Evolutionary conservation across 2,329 filamentous ascomycete genomes (phyloP).

Genomic region (Penicillium sp.): DNA sequence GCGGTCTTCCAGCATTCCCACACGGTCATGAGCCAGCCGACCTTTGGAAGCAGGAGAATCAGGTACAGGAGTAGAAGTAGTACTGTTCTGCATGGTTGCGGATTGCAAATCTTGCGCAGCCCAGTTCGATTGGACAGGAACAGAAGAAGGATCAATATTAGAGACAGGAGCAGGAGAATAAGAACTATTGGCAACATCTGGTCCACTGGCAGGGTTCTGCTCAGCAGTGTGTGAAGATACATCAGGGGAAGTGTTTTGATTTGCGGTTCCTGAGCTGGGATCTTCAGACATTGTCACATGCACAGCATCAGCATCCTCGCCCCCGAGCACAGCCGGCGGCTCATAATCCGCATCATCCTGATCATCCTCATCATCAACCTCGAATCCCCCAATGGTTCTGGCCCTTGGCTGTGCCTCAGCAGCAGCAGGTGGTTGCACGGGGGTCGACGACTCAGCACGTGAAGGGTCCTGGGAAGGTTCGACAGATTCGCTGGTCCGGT

Average conservation of each 20-base stretch:
- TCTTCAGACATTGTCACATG: constrained; percentile 51
- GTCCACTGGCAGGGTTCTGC: constrained; percentile 47
- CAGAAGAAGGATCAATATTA: constrained; percentile 41
- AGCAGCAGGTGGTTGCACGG: constrained; percentile 32
- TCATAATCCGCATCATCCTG: constrained; percentile 51
- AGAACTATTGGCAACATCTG: constrained; percentile 52
- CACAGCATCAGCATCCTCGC: constrained; percentile 49
- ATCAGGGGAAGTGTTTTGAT: constrained; percentile 56
- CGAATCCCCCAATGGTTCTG: constrained; percentile 58
- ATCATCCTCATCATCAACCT: constrained; percentile 60
- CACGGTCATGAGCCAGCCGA: constrained; percentile 66
- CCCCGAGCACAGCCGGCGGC: constrained; percentile 50
- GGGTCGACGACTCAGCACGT: constrained; percentile 35
- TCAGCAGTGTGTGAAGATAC: constrained; percentile 58
- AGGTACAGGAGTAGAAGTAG: constrained; percentile 40
- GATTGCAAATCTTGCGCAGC: constrained; percentile 32
- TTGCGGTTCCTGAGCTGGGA: constrained; percentile 55
- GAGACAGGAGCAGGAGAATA: constrained; percentile 47
- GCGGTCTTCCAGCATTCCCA: constrained; percentile 81
- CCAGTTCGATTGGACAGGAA: constrained; percentile 38
- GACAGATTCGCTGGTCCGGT: constrained; percentile 27
- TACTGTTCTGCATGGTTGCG: constrained; percentile 36
- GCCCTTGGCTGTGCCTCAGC: constrained; percentile 42
- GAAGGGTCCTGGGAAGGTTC: constrained; percentile 34
- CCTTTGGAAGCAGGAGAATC: constrained; percentile 48